A percentile compares a stretch with the other conserved stretches of the same genome.
Conservation (phyloP, 257 asterid genomes). For the Leptodermis oblonga region DNA sequence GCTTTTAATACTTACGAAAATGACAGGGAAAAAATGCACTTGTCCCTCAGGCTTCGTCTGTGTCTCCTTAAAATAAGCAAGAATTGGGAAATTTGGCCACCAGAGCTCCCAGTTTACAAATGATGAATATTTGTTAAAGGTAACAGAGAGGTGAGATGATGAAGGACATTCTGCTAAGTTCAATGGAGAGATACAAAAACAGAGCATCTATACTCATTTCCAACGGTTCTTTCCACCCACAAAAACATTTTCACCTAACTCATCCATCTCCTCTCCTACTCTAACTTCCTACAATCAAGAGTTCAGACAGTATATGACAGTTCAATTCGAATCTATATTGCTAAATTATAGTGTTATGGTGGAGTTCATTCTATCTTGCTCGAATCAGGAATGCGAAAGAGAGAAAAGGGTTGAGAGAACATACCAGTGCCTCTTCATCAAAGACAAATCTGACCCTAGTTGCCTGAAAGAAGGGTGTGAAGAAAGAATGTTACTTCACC, state of each 20-base stretch:
- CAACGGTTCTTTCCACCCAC: constrained; percentile 93
- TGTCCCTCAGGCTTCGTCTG: constrained; percentile 91
- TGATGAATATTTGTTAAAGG: constrained; percentile 58
- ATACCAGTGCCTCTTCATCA: constrained; percentile 75
- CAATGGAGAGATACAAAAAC: too few species aligned
- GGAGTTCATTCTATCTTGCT: not conserved
- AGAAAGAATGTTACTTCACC: not conserved
- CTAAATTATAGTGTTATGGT: too few species aligned
- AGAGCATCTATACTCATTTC: constrained; percentile 66
- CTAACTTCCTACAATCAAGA: constrained; percentile 80
- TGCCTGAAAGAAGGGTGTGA: constrained; percentile 46
- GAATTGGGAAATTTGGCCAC: constrained; percentile 93
- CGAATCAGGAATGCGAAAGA: too few species aligned
- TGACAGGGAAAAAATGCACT: constrained; percentile 73
- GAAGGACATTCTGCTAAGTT: constrained; percentile 5
- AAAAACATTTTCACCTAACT: constrained; percentile 83
- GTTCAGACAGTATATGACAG: constrained; percentile 15
- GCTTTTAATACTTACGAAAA: constrained; percentile 52
- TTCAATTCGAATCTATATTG: too few species aligned
- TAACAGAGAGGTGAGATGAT: constrained; percentile 1
- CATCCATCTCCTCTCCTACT: constrained; percentile 75
- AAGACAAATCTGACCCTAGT: constrained; percentile 91
- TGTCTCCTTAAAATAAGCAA: constrained; percentile 86
- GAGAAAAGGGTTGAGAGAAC: constrained; percentile 30
- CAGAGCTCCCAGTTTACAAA: constrained; percentile 97